Base-by-base conservation (phyloP, 2,329 filamentous ascomycete genomes). In the Cercospora sp. region DNA sequence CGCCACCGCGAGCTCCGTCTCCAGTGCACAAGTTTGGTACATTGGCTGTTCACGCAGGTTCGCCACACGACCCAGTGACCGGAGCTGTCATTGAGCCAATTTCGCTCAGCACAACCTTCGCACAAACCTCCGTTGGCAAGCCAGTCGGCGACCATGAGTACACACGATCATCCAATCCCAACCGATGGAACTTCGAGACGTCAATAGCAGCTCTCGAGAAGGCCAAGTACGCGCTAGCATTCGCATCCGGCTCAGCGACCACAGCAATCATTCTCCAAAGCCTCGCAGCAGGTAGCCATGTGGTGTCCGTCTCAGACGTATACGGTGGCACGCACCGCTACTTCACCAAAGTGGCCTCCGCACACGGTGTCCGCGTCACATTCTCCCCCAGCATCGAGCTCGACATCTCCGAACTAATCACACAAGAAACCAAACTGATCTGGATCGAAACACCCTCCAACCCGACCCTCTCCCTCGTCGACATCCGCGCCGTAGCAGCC, bases 371-470 rank as follows among this genome's bases (percentile, higher is more conserved):
- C 64, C 89, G 91, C 75, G 95, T 98, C 70, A 96, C 94, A 60
- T 99, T 99, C 81, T 94, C 93, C 5, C 93, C 93, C 9, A 90
- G 90, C 81, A 96, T 99, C 77, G 94, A 97, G 82, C 85, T 93
- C 70, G 92, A 98, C 78, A 90, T 98, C 73, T 87, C 87, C 72
- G 87, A 90, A 73, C 87, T 98, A 82, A 96, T 99, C 78, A 91
- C 89, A 33, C 87, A 91, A 8, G 89, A 94, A 80, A 99, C 95
- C 63, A 96, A 94, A 79, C 86, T 99, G 70, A 90, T 99, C 77
- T 99, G 95, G 95, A 98, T 99, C 77, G 93, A 99, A 83, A 90
- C 89, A 9, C 95, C 95, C 26, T 95, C 91, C 75, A 99, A 99
- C 83, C 95, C 95, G 0, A 99, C 95, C 6, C 86, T 99, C 66